Conservation (phyloP, 257 asterid genomes). For the Haberlea rhodopensis region DNA sequence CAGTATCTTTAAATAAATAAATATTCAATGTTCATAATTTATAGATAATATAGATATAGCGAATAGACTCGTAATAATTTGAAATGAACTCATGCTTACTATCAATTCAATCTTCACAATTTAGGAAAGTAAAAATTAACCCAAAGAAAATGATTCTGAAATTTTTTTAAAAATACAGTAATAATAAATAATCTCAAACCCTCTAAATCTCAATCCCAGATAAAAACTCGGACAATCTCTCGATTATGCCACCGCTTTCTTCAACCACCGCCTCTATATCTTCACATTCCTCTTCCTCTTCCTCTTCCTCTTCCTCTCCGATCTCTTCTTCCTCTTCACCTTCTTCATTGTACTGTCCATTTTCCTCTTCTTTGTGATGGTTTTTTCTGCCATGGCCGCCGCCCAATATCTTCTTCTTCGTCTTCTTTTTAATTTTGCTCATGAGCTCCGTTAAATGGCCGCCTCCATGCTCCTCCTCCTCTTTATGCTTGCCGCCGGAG, state of each 20-base stretch:
- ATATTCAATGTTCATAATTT: too few relatives aligned
- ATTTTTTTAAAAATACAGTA: too few relatives aligned
- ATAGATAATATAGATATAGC: too few relatives aligned
- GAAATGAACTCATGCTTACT: too few relatives aligned
- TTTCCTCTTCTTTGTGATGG: not conserved
- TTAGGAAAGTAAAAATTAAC: too few relatives aligned
- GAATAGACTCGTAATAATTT: too few relatives aligned
- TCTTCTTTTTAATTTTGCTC: not conserved
- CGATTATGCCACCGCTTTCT: not conserved
- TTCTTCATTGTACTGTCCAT: not conserved
- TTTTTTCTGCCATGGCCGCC: not conserved
- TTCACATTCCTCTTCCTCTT: too few relatives aligned
- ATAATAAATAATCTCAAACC: too few relatives aligned
- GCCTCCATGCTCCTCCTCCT: not conserved
- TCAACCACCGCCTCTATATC: not conserved
- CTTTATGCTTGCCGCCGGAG: not conserved
- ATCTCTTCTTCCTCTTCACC: not conserved
- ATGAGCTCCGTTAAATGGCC: not conserved
- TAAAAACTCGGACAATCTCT: not conserved
- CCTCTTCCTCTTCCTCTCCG: not conserved
- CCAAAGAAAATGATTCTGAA: too few relatives aligned
- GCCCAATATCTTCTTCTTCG: not conserved
- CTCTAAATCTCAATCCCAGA: not conserved
- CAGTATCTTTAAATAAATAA: too few relatives aligned
- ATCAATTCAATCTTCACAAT: too few relatives aligned